These are phyloP conservation scores for Suillus lakei DNA, from an alignment of 768 basidiomycete species.

Conservation along the genomic window DNA sequence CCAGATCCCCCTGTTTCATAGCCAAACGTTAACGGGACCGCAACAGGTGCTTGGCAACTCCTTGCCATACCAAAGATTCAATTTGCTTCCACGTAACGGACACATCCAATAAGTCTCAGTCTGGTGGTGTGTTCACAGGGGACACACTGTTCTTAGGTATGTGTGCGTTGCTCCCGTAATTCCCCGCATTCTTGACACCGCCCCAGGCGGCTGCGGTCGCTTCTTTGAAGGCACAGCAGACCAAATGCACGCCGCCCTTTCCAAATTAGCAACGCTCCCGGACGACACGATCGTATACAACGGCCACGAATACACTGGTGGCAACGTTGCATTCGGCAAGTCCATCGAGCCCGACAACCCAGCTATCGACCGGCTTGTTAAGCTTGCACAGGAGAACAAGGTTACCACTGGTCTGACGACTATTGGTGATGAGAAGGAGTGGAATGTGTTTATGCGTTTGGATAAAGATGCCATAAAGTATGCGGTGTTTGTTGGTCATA, in stretches of 20 bases:
- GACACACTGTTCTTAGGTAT: slow-evolving; percentile 81
- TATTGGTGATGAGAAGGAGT: slow-evolving; percentile 90
- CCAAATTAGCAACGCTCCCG: slow-evolving; percentile 73
- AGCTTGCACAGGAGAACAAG: slow-evolving; percentile 60
- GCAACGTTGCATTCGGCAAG: slow-evolving; percentile 73
- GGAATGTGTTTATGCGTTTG: slow-evolving; percentile 95
- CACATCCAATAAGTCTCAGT: slow-evolving; percentile 46
- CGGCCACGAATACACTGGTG: slow-evolving; percentile 91
- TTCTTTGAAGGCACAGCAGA: slow-evolving; percentile 89
- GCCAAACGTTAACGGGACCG: slow-evolving; percentile 9
- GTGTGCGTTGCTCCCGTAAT: neutral
- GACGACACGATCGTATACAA: slow-evolving; percentile 81
- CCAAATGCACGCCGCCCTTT: slow-evolving; percentile 81
- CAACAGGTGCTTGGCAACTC: slow-evolving; percentile 78
- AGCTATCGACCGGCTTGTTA: slow-evolving; percentile 60
- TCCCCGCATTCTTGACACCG: neutral
- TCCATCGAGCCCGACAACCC: slow-evolving; percentile 65
- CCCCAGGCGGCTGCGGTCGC: slow-evolving; percentile 79
- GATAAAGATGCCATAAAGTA: slow-evolving; percentile 66
- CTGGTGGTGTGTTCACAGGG: slow-evolving; percentile 90
- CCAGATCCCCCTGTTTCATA: neutral
- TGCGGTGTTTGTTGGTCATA: slow-evolving; percentile 26
- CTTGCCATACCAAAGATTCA: slow-evolving; percentile 96
- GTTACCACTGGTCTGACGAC: slow-evolving; percentile 83
- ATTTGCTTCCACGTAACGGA: slow-evolving; percentile 86